Conservation (phyloP, 1,284 basidiomycete species). For the Phlebopus sp. region DNA sequence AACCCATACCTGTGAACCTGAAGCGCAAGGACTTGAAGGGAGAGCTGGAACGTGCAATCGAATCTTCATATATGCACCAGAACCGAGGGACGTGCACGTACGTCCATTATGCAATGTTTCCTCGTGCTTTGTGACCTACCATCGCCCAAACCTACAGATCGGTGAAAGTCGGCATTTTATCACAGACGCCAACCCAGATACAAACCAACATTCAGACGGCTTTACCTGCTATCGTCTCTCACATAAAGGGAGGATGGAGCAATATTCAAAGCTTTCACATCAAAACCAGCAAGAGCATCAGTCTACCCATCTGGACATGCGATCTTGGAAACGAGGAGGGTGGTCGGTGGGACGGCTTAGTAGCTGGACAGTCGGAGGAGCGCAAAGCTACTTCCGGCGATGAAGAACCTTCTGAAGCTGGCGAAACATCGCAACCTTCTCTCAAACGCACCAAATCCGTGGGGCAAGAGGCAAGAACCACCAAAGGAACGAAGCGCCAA, state of each 20-base stretch:
- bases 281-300: constrained; percentile 86
- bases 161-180: constrained; percentile 79
- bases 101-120: constrained; percentile 30
- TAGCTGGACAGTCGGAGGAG: constrained; percentile 34
- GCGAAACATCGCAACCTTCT: constrained; percentile 18
- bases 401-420: constrained; percentile 27
- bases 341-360: constrained; percentile 61
- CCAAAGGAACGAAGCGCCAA: constrained; percentile 13
- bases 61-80: constrained; percentile 92
- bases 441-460: constrained; percentile 3
- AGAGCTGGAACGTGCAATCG: constrained; percentile 88
- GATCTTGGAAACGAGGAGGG: constrained; percentile 59
- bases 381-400: constrained; percentile 23
- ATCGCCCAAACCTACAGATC: constrained; percentile 61
- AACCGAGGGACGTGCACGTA: constrained; percentile 90
- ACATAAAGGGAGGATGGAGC: constrained; percentile 83
- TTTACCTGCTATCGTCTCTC: constrained; percentile 72
- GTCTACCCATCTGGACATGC: constrained; percentile 89
- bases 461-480: not conserved
- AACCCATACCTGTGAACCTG: constrained; percentile 90
- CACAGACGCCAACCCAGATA: constrained; percentile 72
- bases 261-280: constrained; percentile 90
- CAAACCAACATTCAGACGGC: constrained; percentile 78
- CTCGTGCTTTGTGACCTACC: too few species aligned
- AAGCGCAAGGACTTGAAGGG: constrained; percentile 84